Percentiles rank a stretch among this genome's conserved stretches.
phyloP scores from a whole-genome alignment of 2,329 filamentous ascomycete species.

The Fusarium sp. region DNA sequence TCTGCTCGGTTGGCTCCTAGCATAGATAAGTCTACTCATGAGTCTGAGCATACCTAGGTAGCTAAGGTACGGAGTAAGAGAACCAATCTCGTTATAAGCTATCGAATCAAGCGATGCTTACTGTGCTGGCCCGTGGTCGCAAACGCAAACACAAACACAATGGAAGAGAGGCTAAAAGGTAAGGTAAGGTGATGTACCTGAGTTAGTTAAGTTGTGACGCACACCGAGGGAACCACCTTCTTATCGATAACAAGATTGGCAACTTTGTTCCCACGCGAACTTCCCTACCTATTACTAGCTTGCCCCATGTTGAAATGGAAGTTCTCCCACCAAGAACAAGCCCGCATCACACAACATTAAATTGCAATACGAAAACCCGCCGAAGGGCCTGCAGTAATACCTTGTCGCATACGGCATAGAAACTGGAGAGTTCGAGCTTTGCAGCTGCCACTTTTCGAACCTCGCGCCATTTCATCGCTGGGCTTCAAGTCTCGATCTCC shows the following conservation, averaged over 20 bases:
- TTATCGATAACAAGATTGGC: constrained; percentile 47
- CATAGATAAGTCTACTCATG: not conserved
- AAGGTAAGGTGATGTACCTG: not conserved
- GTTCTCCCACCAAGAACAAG: constrained; percentile 36
- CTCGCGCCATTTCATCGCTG: constrained; percentile 5
- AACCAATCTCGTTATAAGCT: not conserved
- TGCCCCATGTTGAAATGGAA: constrained; percentile 24
- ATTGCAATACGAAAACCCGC: constrained; percentile 24
- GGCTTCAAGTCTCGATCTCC: constrained; percentile 16
- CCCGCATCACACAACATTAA: constrained; percentile 35
- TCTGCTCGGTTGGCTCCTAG: not conserved
- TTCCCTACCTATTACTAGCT: not conserved
- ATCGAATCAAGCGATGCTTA: not conserved
- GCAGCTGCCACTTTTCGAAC: not conserved
- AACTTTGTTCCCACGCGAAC: constrained; percentile 26
- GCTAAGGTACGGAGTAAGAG: not conserved
- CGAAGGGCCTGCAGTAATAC: not conserved
- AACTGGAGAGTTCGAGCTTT: constrained; percentile 1
- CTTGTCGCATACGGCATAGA: not conserved
- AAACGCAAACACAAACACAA: not conserved
- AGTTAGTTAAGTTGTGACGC: constrained; percentile 5
- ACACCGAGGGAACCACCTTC: not conserved
- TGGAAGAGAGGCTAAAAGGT: not conserved
- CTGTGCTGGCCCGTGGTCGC: not conserved
- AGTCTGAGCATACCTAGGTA: not conserved